Evolutionary conservation across 108 stramenopile species (phyloP), one percentile per base, ranked within the genome.

Genomic region (Epithemia pelagica): DNA sequence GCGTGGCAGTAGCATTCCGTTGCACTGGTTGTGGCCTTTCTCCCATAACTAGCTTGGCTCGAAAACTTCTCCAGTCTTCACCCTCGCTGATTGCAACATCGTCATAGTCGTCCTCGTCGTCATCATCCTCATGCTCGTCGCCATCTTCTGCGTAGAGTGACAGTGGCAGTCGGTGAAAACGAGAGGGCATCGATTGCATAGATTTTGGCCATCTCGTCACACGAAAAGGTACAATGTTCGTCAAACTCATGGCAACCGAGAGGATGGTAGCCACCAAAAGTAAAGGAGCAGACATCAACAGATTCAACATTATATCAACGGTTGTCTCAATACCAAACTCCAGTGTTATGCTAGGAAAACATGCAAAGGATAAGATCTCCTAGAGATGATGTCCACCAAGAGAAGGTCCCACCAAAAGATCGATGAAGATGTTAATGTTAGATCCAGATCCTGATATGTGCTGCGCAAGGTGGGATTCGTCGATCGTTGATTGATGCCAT

Each of bases 31-130:
- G 15, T 1, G 20, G 61, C 18, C 22, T 30, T 67, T 79, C 80
- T 22, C 82, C 73, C 82, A 87, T 84, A 46, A 90, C 84, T 27
- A 90, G 70, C 61, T 86, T 84, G n/a, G 89, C 89, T 21, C 89
- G 80, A 74, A 90, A 90, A 23, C 78, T 76, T 76, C 89, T 71
- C 89, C 89, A 90, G 23, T 81, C 59, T 26, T 73, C 69, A 30
- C 73, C 72, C 18, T 77, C 72, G 0, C 72, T 75, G 18, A 84
- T 76, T 1, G 83, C 80, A n/a, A 59, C 70, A 24, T 83, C 78
- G 30, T 76, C 69, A 61, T 69, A 61, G 28, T 84, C 69, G 18
- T 74, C 63, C 1, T 32, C 18, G 0, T 25, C 56, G 21, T 58
- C 56, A 21, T 58, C 56, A 58, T 58, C 56, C 26, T 58, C 58